phyloP scores from a whole-genome alignment of 1,139 yeast species.

The Taphrina wiesneri region DNA sequence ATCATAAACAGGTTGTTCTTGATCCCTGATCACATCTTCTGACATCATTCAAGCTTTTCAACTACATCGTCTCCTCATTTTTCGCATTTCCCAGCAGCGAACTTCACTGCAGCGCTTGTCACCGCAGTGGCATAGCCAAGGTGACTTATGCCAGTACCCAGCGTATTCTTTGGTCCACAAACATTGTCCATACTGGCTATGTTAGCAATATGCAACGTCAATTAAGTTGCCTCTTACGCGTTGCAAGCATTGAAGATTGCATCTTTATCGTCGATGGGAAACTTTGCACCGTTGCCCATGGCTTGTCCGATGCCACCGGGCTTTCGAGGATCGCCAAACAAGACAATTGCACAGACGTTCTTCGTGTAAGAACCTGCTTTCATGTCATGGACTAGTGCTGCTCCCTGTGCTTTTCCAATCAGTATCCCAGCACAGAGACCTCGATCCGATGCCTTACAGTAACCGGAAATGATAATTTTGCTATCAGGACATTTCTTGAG shows the following conservation, averaged over 20 bases:
- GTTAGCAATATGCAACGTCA: neutral
- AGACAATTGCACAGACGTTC: neutral
- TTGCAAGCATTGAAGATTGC: constrained; percentile 15
- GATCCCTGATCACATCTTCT: neutral
- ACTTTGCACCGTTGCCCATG: neutral
- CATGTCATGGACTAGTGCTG: constrained; percentile 1
- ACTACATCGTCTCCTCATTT: neutral
- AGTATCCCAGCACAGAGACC: neutral
- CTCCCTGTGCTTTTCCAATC: constrained; percentile 5
- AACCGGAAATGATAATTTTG: neutral
- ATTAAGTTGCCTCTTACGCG: neutral
- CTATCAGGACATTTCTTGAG: neutral
- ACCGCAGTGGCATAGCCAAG: constrained; percentile 6
- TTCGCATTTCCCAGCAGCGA: neutral
- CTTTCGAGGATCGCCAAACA: constrained; percentile 12
- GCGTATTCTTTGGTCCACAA: constrained; percentile 9
- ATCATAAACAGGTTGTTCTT: neutral
- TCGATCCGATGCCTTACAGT: neutral
- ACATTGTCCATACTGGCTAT: neutral
- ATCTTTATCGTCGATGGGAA: neutral
- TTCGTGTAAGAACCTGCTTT: neutral
- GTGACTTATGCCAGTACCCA: constrained; percentile 10
- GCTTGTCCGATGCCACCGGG: neutral
- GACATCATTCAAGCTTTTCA: neutral
- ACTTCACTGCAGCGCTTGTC: neutral